phyloP scores from a whole-genome alignment of 768 basidiomycete genomes.

The Strobilomyces confusus region DNA sequence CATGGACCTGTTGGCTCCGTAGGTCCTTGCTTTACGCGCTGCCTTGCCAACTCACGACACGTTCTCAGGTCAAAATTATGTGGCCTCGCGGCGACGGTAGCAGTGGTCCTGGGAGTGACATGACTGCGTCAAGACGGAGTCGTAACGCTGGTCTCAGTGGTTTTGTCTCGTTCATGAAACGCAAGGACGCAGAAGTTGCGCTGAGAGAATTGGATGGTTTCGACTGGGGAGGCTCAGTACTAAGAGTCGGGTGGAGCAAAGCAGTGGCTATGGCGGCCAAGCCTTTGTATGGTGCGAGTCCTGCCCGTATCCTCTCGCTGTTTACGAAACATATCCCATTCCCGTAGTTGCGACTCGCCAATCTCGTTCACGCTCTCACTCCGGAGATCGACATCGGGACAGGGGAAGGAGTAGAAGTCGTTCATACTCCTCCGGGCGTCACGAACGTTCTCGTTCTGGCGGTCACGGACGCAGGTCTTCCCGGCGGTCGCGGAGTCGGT shows the following conservation, averaged over 20 bases:
- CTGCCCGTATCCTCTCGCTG: not conserved
- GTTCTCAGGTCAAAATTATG: slow-evolving; percentile 88
- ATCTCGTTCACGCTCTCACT: slow-evolving; percentile 33
- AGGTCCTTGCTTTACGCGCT: slow-evolving; percentile 23
- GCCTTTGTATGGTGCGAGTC: slow-evolving; percentile 69
- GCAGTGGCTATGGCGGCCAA: slow-evolving; percentile 82
- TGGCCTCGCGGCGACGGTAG: slow-evolving; percentile 88
- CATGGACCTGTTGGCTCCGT: slow-evolving; percentile 92
- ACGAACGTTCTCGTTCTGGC: slow-evolving; percentile 32
- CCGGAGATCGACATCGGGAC: slow-evolving; percentile 28
- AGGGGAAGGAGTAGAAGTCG: slow-evolving; percentile 26
- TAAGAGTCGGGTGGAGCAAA: slow-evolving; percentile 96
- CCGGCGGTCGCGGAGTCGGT: slow-evolving; percentile 25
- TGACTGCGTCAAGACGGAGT: slow-evolving; percentile 64
- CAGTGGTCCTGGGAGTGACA: slow-evolving; percentile 66
- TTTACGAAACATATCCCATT: not conserved
- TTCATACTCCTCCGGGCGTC: slow-evolving; percentile 22
- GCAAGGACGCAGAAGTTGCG: slow-evolving; percentile 86
- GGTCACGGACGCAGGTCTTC: slow-evolving; percentile 25
- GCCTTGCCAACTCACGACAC: not conserved
- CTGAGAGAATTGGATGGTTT: slow-evolving; percentile 87
- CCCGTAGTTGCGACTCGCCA: slow-evolving; percentile 21
- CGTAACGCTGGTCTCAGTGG: slow-evolving; percentile 84
- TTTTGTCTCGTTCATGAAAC: slow-evolving; percentile 95
- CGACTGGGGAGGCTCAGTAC: slow-evolving; percentile 88